Evolutionary conservation across 1,284 basidiomycete genomes (phyloP).

Genomic region (Prillingera fragicola): DNA sequence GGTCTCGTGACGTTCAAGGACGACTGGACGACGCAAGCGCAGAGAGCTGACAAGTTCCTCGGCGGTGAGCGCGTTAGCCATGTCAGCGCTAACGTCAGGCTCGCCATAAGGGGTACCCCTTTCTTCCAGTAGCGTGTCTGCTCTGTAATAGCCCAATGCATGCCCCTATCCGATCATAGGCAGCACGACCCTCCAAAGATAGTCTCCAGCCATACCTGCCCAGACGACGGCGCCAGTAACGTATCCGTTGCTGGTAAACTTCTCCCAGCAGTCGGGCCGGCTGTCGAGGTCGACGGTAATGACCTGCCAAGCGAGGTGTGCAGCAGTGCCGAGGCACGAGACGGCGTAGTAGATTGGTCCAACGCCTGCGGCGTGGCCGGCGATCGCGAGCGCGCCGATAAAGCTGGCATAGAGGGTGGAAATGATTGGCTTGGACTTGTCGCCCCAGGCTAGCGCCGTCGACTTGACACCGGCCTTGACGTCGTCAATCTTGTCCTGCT

Average conservation of each 20-base stretch:
- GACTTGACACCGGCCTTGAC: slow-evolving; percentile 82
- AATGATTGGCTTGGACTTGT: slow-evolving; percentile 70
- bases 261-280: slow-evolving; percentile 82
- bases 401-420: slow-evolving; percentile 67
- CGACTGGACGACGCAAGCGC: slow-evolving; percentile 34
- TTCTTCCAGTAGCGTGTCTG: no score
- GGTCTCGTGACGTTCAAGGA: slow-evolving; percentile 82
- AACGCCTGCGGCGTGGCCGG: slow-evolving; percentile 71
- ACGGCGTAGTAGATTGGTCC: slow-evolving; percentile 69
- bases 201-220: slow-evolving; percentile 76
- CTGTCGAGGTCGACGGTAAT: slow-evolving; percentile 68
- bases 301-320: slow-evolving; percentile 79
- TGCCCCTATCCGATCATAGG: no score
- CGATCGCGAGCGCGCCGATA: slow-evolving; percentile 67
- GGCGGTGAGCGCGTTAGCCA: slow-evolving; percentile 26
- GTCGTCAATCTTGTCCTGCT: slow-evolving; percentile 91
- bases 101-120: neutral
- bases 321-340: slow-evolving; percentile 65
- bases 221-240: slow-evolving; percentile 77
- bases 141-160: no score
- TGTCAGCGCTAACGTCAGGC: neutral
- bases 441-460: slow-evolving; percentile 85
- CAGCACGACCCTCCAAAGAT: no score
- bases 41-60: slow-evolving; percentile 36
- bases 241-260: slow-evolving; percentile 83